Evolutionary conservation across 2,329 filamentous ascomycete species (phyloP).

Genomic region (Aspergillus fischeri): DNA sequence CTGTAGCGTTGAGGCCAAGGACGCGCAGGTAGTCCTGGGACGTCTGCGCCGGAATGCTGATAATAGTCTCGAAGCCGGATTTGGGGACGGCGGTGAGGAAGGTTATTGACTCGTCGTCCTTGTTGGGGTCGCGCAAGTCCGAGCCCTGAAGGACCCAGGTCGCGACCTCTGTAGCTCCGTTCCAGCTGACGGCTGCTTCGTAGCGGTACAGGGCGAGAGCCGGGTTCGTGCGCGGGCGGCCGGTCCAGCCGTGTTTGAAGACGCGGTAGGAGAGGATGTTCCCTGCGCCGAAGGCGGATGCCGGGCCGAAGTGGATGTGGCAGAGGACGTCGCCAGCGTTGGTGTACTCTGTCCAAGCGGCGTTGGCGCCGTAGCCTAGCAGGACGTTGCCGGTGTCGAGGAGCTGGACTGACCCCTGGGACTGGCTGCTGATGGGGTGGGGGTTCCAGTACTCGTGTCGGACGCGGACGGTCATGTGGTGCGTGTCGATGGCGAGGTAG

Average conservation of each 20-base stretch:
- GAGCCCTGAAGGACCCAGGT: slow-evolving; percentile 26
- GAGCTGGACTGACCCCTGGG: slow-evolving; percentile 43
- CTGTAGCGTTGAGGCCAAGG: slow-evolving; percentile 18
- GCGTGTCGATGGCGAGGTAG: slow-evolving; percentile 39
- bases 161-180: slow-evolving; percentile 34
- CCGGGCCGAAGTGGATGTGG: slow-evolving; percentile 47
- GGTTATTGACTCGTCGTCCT: slow-evolving; percentile 6
- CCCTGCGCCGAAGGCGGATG: slow-evolving; percentile 28
- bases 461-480: slow-evolving; percentile 42
- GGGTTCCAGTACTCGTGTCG: slow-evolving; percentile 39
- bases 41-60: slow-evolving; percentile 17
- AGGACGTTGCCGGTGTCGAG: slow-evolving; percentile 44
- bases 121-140: background rate
- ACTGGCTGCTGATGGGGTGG: slow-evolving; percentile 35
- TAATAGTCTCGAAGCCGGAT: slow-evolving; percentile 25
- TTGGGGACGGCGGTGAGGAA: slow-evolving; percentile 21
- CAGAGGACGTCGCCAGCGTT: slow-evolving; percentile 44
- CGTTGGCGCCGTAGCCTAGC: slow-evolving; percentile 48
- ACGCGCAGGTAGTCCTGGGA: slow-evolving; percentile 16
- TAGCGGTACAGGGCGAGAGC: slow-evolving; percentile 17
- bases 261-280: slow-evolving; percentile 49
- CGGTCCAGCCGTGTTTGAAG: slow-evolving; percentile 52
- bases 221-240: slow-evolving; percentile 41
- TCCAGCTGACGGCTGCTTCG: slow-evolving; percentile 30
- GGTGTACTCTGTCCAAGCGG: slow-evolving; percentile 52